Conservation (phyloP, 305 asterid species). For the Fraxinus dipetala region DNA sequence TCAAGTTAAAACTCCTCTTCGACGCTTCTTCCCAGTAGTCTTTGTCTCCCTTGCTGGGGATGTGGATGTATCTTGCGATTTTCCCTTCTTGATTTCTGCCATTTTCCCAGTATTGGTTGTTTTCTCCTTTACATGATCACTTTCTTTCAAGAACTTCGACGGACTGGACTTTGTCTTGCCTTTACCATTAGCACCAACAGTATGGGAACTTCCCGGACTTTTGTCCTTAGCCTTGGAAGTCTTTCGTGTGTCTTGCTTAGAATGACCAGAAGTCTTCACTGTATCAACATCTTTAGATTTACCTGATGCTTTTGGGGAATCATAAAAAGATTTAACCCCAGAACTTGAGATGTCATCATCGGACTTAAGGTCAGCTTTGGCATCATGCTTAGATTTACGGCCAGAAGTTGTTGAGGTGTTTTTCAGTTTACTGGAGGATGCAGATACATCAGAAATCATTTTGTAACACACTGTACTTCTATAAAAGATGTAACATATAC, state of each 20-base stretch:
- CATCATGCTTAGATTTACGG: conserved; percentile 50
- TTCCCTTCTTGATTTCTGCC: conserved; percentile 47
- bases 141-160: conserved; percentile 56
- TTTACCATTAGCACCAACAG: conserved; percentile 13
- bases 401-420: conserved; percentile 42
- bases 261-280: conserved; percentile 45
- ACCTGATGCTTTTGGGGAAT: conserved; percentile 44
- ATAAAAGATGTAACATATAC: background rate
- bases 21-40: conserved; percentile 60
- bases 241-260: conserved; percentile 45
- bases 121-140: conserved; percentile 44
- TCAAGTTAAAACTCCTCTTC: conserved; percentile 28
- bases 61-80: conserved; percentile 39
- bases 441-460: conserved; percentile 27
- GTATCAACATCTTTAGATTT: conserved; percentile 51
- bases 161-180: conserved; percentile 43
- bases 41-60: conserved; percentile 47
- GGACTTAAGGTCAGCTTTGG: conserved; percentile 41
- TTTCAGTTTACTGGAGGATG: conserved; percentile 48
- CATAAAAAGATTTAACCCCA: conserved; percentile 43
- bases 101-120: conserved; percentile 32
- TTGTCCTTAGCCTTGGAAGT: conserved; percentile 42
- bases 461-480: background rate
- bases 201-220: background rate
- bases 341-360: conserved; percentile 40